Percentiles rank a stretch among this genome's conserved stretches.
phyloP scores from a whole-genome alignment of 2,329 filamentous ascomycete species.

The Fusarium sp. region DNA sequence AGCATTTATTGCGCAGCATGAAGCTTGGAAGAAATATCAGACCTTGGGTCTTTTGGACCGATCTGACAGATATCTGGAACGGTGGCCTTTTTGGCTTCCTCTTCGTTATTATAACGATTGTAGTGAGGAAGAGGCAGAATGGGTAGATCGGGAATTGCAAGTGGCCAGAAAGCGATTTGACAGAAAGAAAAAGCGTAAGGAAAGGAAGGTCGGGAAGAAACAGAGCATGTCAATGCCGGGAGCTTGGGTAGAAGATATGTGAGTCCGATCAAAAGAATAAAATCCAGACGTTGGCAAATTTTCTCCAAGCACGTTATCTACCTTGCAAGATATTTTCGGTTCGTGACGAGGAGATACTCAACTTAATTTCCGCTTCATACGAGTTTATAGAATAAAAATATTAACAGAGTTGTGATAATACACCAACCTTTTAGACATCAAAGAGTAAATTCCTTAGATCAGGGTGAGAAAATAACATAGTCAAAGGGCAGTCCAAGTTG shows the following conservation, averaged over 20 bases:
- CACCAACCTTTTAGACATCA: fast-evolving
- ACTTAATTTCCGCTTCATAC: fast-evolving
- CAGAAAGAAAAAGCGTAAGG: background rate
- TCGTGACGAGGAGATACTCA: too few relatives aligned
- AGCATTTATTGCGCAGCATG: background rate
- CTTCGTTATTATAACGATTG: background rate
- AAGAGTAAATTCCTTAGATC: background rate
- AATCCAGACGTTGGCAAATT: too few relatives aligned
- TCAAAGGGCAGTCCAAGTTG: background rate
- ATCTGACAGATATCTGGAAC: background rate
- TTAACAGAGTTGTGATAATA: fast-evolving
- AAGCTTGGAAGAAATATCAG: background rate
- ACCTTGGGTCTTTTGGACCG: background rate
- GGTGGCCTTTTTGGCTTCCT: background rate
- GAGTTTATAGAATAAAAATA: fast-evolving
- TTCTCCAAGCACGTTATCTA: too few relatives aligned
- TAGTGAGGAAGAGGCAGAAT: background rate
- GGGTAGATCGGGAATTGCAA: background rate
- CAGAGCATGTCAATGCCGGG: background rate
- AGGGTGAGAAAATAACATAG: fast-evolving
- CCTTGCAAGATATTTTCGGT: too few relatives aligned
- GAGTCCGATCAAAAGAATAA: too few relatives aligned
- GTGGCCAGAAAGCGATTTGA: background rate
- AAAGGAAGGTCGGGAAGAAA: background rate
- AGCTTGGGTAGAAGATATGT: background rate